These are phyloP conservation scores for Psilocybe tampanensis DNA, from an alignment of 768 basidiomycete genomes.

Conservation along the genomic window DNA sequence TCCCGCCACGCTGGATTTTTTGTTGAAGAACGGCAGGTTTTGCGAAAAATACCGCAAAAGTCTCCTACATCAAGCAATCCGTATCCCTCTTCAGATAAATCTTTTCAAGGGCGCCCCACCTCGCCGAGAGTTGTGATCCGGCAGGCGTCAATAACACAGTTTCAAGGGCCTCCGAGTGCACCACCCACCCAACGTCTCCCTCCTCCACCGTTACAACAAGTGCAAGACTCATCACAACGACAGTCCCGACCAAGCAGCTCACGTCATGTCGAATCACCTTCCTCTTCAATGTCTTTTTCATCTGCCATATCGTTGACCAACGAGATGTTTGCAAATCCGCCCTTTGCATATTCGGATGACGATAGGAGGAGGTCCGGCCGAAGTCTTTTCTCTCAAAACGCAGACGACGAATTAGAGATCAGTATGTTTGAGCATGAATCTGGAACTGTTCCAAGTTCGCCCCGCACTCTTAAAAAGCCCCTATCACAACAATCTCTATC, in stretches of 20 bases:
- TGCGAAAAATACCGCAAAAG: slow-evolving; percentile 17
- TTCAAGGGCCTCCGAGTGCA: slow-evolving; percentile 46
- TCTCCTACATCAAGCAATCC: slow-evolving; percentile 14
- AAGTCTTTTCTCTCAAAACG: slow-evolving; percentile 20
- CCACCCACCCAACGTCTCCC: slow-evolving; percentile 54
- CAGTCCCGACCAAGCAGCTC: slow-evolving; percentile 6
- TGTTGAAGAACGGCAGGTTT: slow-evolving; percentile 17
- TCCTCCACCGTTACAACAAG: slow-evolving; percentile 36
- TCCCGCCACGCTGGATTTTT: slow-evolving; percentile 36
- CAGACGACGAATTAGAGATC: slow-evolving; percentile 17
- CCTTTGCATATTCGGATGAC: slow-evolving; percentile 28
- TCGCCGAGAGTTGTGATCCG: slow-evolving; percentile 42
- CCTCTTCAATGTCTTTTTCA: slow-evolving; percentile 44
- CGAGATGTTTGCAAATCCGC: slow-evolving; percentile 27
- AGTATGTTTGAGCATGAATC: slow-evolving; percentile 15
- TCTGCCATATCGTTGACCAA: slow-evolving; percentile 37
- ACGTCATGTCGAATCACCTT: slow-evolving; percentile 26
- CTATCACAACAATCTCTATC: slow-evolving; percentile 58
- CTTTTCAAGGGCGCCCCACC: slow-evolving; percentile 5
- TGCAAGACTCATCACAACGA: slow-evolving; percentile 9
- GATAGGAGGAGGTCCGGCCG: slow-evolving; percentile 28
- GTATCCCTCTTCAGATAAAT: slow-evolving; percentile 14
- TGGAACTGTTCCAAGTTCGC: slow-evolving; percentile 23
- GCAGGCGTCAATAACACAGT: slow-evolving; percentile 43
- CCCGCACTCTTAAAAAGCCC: slow-evolving; percentile 51